phyloP scores from a whole-genome alignment of 805 yeast genomes.

The Jamesozyma spencerorum region DNA sequence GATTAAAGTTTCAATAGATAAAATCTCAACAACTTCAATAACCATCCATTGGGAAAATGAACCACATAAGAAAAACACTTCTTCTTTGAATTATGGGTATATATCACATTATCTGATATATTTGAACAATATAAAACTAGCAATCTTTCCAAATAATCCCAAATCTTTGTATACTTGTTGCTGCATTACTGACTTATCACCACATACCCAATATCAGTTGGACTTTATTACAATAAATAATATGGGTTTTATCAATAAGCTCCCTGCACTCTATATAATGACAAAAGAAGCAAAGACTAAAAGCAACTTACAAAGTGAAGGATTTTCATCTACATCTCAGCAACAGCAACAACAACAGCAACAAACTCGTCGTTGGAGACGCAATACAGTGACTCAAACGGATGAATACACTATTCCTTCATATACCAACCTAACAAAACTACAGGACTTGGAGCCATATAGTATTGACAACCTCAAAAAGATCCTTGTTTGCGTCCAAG shows the following conservation, averaged over 20 bases:
- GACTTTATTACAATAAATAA: constrained; percentile 29
- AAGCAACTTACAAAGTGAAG: too few relatives aligned
- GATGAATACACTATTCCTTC: constrained; percentile 13
- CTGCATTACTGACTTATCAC: constrained; percentile 19
- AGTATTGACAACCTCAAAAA: constrained; percentile 27
- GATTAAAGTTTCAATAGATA: constrained; percentile 28
- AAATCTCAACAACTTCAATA: constrained; percentile 21
- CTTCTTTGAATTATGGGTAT: neutral
- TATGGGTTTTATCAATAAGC: constrained; percentile 27
- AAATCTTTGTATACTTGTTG: constrained; percentile 27
- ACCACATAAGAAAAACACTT: constrained; percentile 4
- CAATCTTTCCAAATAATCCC: constrained; percentile 24
- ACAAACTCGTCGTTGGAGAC: too few relatives aligned
- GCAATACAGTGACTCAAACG: neutral
- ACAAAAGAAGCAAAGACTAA: constrained; percentile 11
- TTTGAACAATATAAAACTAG: constrained; percentile 25
- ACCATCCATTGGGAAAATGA: constrained; percentile 32
- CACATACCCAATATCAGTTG: constrained; percentile 24
- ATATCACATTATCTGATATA: constrained; percentile 27
- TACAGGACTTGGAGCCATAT: constrained; percentile 24
- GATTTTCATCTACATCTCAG: too few relatives aligned
- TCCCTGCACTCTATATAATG: constrained; percentile 26
- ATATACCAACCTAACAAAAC: constrained; percentile 21
- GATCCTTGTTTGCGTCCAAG: constrained; percentile 27
- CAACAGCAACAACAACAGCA: too few relatives aligned